Evolutionary conservation across 2,329 filamentous ascomycete species (phyloP), one percentile per base, ranked within the genome.

Genomic region (Apiospora malaysiana): DNA sequence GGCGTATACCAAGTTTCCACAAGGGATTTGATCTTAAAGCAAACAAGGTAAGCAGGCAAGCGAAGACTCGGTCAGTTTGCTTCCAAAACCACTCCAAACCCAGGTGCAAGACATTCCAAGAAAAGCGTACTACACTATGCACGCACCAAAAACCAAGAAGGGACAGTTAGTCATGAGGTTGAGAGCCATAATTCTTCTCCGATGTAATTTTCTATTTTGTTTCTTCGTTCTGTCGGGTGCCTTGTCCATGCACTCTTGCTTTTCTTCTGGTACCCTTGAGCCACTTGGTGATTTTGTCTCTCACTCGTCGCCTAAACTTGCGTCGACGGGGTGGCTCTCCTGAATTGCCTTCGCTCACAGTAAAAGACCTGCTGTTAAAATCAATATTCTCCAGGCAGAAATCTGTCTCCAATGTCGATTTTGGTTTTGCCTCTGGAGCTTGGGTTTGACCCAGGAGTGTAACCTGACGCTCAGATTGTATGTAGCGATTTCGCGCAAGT

Each of bases 281-380:
- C 78, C 77, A 79, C 73, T 71, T 76, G 46, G 74, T 71, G 37
- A 79, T 69, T 66, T 72, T 77, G 47, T 74, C 74, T 56, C 74
- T 74, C 45, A 79, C 72, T 18, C 78, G 76, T 67, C 74, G 73
- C 69, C 74, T 68, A 46, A 79, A 72, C 37, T 70, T 72, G 68
- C 49, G 27, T 37, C 73, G 71, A 68, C 69, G 59, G 12, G 67
- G 43, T 18, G 59, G 56, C 37, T 71, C 73, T 14, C 71, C 71
- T 42, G 67, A 65, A 10, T 71, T 70, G n/a, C 66, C 69, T 10
- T 67, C 70, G 23, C 68, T 68, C n/a, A 69, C 68, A 23, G 68
- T 56, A 7, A 72, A 71, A 47, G 70, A 51, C 9, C 70, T 70
- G 46, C 47, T 73, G 21, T 49, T 66, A 23, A 70, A 68, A 63